Percentiles rank a stretch among this genome's conserved stretches.
phyloP scores from a whole-genome alignment of 768 basidiomycete genomes.

The Russula olivacea region DNA sequence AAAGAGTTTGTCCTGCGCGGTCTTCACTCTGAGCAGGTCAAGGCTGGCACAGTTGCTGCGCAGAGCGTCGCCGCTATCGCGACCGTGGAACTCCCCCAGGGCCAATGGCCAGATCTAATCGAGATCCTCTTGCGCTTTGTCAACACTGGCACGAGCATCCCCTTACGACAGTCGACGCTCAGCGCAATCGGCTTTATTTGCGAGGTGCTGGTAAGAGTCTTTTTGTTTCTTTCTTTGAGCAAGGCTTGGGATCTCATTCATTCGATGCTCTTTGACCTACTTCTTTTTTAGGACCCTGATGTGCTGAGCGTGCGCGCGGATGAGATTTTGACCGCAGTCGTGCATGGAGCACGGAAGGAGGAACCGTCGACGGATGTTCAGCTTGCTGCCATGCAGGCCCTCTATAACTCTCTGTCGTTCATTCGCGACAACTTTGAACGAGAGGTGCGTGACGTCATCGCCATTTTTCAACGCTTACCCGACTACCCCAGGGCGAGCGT shows the following conservation, averaged over 20 bases:
- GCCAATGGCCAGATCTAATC: conserved; percentile 88
- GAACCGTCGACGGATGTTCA: conserved; percentile 90
- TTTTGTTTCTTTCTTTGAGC: neutral
- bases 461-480: neutral
- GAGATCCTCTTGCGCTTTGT: conserved; percentile 83
- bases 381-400: conserved; percentile 83
- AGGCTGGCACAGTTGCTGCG: conserved; percentile 82
- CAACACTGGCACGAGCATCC: conserved; percentile 63
- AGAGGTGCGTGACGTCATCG: conserved; percentile 54
- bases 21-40: conserved; percentile 62
- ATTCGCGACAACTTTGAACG: conserved; percentile 97
- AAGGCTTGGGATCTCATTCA: neutral
- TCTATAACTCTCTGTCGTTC: conserved; percentile 95
- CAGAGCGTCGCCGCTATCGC: conserved; percentile 95
- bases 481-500: conserved; percentile 72
- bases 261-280: conserved; percentile 15
- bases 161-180: conserved; percentile 78
- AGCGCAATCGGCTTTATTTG: conserved; percentile 98
- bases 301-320: conserved; percentile 85
- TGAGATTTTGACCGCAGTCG: conserved; percentile 96
- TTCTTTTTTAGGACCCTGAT: conserved; percentile 72
- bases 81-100: conserved; percentile 81
- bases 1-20: conserved; percentile 83
- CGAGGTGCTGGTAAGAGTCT: conserved; percentile 79
- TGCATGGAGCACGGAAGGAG: conserved; percentile 95